These are phyloP conservation scores for Scedosporium dehoogii DNA, from an alignment of 2,329 filamentous ascomycete genomes.

Conservation along the genomic window DNA sequence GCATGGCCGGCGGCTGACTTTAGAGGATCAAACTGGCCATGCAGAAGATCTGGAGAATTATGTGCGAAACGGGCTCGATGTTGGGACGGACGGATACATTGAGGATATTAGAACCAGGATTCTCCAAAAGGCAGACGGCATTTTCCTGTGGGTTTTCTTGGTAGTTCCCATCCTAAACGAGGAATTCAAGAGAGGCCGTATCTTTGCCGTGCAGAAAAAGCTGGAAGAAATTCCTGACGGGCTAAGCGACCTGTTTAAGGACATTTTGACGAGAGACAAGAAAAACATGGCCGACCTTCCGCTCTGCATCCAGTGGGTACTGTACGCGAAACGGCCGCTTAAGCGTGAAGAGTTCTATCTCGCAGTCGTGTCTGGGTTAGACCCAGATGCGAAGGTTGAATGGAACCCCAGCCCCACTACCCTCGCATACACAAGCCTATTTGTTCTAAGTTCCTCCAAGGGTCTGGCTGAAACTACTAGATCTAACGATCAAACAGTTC, in stretches of 20 bases:
- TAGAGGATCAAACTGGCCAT: neutral
- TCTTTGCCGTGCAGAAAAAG: neutral
- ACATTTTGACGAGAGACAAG: neutral
- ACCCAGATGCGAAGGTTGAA: neutral
- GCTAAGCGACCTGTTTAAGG: neutral
- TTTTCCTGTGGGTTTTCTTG: neutral
- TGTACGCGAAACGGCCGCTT: neutral
- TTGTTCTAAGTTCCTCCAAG: neutral
- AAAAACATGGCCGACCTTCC: neutral
- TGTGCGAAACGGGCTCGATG: neutral
- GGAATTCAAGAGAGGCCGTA: neutral
- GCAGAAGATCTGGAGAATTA: neutral
- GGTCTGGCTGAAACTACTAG: neutral
- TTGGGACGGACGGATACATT: neutral
- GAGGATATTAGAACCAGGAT: neutral
- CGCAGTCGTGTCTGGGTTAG: neutral
- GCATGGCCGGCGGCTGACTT: neutral
- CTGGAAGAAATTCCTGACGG: neutral
- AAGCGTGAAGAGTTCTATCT: neutral
- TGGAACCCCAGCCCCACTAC: neutral
- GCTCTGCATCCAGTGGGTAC: neutral
- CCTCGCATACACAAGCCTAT: neutral
- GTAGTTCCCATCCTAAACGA: neutral
- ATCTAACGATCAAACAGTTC: neutral
- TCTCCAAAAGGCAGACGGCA: neutral